A percentile compares a stretch with the other conserved stretches of the same genome.
Evolutionary conservation across 305 asterid species (phyloP).

Genomic region (Solanum hybrid): DNA sequence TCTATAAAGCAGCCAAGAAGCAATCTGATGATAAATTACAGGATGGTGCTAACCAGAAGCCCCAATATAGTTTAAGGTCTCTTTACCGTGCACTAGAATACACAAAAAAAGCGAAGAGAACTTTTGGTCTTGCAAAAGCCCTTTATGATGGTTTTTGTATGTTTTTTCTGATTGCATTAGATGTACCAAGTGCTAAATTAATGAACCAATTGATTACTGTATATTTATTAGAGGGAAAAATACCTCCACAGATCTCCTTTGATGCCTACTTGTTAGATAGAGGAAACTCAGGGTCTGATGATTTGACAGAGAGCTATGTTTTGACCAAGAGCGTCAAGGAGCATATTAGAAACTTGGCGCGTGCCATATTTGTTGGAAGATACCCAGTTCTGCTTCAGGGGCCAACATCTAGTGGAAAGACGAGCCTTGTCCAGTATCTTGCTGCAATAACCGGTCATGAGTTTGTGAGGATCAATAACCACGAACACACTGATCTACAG

Average conservation of each 20-base stretch:
- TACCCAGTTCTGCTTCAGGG: conserved; percentile 97
- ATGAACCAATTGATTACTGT: conserved; percentile 53
- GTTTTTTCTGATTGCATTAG: conserved; percentile 75
- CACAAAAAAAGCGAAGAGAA: conserved; percentile 46
- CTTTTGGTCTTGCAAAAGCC: conserved; percentile 46
- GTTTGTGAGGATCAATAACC: conserved; percentile 91
- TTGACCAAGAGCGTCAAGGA: conserved; percentile 65
- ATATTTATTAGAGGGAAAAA: conserved; percentile 41
- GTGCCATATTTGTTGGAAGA: conserved; percentile 67
- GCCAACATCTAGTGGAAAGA: conserved; percentile 98
- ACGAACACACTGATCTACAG: conserved; percentile 97
- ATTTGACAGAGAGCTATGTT: conserved; percentile 45
- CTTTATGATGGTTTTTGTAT: conserved; percentile 89
- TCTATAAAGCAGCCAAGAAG: conserved; percentile 74
- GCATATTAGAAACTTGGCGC: conserved; percentile 71
- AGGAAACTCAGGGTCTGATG: conserved; percentile 24
- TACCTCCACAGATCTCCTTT: conserved; percentile 35
- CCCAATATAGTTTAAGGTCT: conserved; percentile 95
- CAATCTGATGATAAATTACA: conserved; percentile 77
- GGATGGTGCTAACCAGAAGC: conserved; percentile 99
- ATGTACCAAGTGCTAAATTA: conserved; percentile 56
- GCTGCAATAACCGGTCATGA: conserved; percentile 75
- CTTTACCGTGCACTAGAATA: conserved; percentile 87
- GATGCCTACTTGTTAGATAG: conserved; percentile 38
- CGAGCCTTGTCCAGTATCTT: conserved; percentile 89